phyloP scores from a whole-genome alignment of 352 stramenopile species.

The Pythium volutum region DNA sequence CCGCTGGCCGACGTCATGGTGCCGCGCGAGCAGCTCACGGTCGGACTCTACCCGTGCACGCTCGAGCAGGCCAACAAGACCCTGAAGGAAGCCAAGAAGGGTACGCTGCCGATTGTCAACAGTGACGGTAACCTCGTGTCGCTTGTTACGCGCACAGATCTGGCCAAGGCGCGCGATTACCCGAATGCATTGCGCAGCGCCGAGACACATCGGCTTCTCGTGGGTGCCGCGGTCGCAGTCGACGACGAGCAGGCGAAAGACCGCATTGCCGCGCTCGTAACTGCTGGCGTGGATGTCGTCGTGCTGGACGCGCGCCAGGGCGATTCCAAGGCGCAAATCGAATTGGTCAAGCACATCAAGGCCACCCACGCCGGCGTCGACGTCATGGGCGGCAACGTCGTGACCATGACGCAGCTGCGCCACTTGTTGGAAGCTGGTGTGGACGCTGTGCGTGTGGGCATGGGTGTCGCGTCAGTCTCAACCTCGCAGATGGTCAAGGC shows the following conservation, averaged over 20 bases:
- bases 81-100: conserved; percentile 97
- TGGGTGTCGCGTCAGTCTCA: conserved; percentile 99
- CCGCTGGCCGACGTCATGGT: conserved; percentile 75
- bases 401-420: conserved; percentile 94
- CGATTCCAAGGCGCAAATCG: conserved; percentile 88
- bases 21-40: conserved; percentile 74
- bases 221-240: conserved; percentile 96
- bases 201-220: conserved; percentile 94
- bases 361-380: conserved; percentile 85
- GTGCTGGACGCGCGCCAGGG: conserved; percentile 98
- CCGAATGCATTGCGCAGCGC: conserved; percentile 91
- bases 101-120: conserved; percentile 98
- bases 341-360: conserved; percentile 91
- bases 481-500: conserved; percentile 99
- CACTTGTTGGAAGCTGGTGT: conserved; percentile 97
- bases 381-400: conserved; percentile 98
- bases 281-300: conserved; percentile 96
- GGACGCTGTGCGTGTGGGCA: conserved; percentile 98
- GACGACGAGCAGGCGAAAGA: conserved; percentile 88
- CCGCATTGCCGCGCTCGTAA: conserved; percentile 82
- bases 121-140: conserved; percentile 93
- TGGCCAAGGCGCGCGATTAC: conserved; percentile 96
- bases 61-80: conserved; percentile 96
- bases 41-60: conserved; percentile 91
- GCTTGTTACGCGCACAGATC: conserved; percentile 95